Evolutionary conservation across 176 grass and related monocot species (phyloP), one percentile per base, ranked within the genome.

Genomic region (Elaeis guineensis): DNA sequence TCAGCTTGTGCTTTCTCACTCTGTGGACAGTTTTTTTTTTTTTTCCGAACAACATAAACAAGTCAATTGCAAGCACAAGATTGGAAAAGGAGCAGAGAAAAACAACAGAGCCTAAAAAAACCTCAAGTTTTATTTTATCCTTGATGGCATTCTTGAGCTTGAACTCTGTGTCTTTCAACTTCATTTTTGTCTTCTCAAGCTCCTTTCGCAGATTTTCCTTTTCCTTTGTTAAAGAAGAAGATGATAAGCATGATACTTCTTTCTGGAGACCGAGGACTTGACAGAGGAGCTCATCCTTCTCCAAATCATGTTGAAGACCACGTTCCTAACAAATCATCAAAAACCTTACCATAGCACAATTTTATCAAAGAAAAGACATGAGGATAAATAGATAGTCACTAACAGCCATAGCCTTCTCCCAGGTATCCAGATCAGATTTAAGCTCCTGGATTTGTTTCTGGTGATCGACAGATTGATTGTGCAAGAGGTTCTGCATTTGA

Each of bases 41-140:
- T 26, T 26, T 26, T 3, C 3, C 0, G 25, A 58, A 54, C 53
- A 54, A 59, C 8, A 18, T 56, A 20, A 49, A 68, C 32, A 3
- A 4, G 69, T 21, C 61, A 17, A 71, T 23, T 51, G 12, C 48
- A 5, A 28, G 44, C 24, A 51, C 15, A 68, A 50, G 52, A 64
- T 15, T 76, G 35, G 66, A 16, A 65, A 25, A 17, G 16, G 54
- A 30, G 32, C 17, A 61, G 67, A 48, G 57, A 51, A 4, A 67
- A 57, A 24, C 2, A 29, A 3, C 22, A 56, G 17, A 58, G 56
- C 7, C 4, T 24, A 23, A 49, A 51, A 26, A 68, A 73, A 96
- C 92, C 92, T 96, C 87, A 59, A 96, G 80, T 83, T 90, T 96
- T 74, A 80, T 88, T 77, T 90, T 96, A 14, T 85, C 92, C 55